These are phyloP conservation scores for Rhodotorula toruloides DNA, from an alignment of 768 basidiomycete genomes.

Conservation along the genomic window DNA sequence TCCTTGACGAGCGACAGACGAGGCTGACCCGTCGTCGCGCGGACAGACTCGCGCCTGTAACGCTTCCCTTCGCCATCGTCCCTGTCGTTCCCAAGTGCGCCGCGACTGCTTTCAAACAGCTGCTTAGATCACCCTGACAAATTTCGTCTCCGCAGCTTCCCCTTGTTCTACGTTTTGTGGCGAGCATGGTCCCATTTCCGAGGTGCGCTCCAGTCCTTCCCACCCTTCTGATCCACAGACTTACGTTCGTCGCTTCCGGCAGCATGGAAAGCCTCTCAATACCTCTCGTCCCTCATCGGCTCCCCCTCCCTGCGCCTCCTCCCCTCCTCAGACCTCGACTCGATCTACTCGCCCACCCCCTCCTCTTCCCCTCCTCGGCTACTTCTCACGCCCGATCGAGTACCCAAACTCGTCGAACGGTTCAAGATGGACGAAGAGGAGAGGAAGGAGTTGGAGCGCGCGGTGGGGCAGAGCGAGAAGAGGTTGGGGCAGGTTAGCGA, in stretches of 20 bases:
- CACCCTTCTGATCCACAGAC: background rate
- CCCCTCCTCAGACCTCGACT: conserved; percentile 38
- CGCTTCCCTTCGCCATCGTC: conserved; percentile 47
- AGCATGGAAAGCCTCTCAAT: conserved; percentile 45
- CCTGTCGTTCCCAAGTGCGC: conserved; percentile 47
- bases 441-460: conserved; percentile 46
- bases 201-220: background rate
- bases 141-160: conserved; percentile 17
- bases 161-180: conserved; percentile 49
- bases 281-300: conserved; percentile 44
- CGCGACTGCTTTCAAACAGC: fast-evolving
- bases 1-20: background rate
- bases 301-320: conserved; percentile 31
- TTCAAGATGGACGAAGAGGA: conserved; percentile 44
- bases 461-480: conserved; percentile 46
- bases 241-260: conserved; percentile 23
- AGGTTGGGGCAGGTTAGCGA: conserved; percentile 36
- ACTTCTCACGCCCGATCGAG: conserved; percentile 38
- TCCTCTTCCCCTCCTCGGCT: conserved; percentile 8
- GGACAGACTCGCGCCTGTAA: conserved; percentile 44
- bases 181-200: conserved; percentile 47
- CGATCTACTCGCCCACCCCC: conserved; percentile 37
- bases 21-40: background rate
- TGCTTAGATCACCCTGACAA: background rate
- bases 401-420: conserved; percentile 40